Base-by-base conservation (phyloP, 768 basidiomycete species). In the Russula ochroleuca region DNA sequence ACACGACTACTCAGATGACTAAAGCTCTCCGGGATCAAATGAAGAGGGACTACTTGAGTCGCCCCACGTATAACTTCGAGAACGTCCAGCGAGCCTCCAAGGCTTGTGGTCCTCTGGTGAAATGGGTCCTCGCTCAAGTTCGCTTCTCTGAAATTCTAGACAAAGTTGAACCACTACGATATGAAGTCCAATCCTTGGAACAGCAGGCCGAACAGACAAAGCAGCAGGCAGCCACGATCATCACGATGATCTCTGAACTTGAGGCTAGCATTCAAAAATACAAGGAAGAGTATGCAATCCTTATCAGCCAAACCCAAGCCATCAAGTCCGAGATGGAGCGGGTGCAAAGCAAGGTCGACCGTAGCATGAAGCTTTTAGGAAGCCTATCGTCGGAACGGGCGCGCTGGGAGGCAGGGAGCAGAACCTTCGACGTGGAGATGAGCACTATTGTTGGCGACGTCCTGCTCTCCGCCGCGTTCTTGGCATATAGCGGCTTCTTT, bases 261-360 rank as follows among this genome's bases (percentile, higher is more conserved):
- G 95, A 98, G 72, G 78, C 86, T 48, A 95, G 95, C 75, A 98
- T 98, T 70, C 88, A 83, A 28, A 84, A 79, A 60, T 98, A 98
- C 81, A 98, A 98, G 77, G 91, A 94, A 40, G 97, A 99, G 74
- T 99, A 99, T 70, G 97, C 97, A 2, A 79, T 90, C 13, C 85
- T 99, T 65, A 98, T 99, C 76, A 93, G 93, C 71, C 92, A 98
- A 74, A 95, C 92, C 0, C 94, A 98, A 73, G 87, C 94, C 5
- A 98, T 99, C 82, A 97, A 97, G 76, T 81, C 79, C 55, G 97
- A 98, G 76, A 98, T 99, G 97, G 94, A 96, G 69, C 87, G 91
- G 43, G 97, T 99, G 5, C 94, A 98, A 72, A 85, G 88, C 77
- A 97, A 97, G 75, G 97, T 99, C 40, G 90, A 96, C 72, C 90